Percentiles rank a stretch among this genome's conserved stretches.
Conservation (phyloP, 768 basidiomycete genomes). For the Dendrothele bispora region DNA sequence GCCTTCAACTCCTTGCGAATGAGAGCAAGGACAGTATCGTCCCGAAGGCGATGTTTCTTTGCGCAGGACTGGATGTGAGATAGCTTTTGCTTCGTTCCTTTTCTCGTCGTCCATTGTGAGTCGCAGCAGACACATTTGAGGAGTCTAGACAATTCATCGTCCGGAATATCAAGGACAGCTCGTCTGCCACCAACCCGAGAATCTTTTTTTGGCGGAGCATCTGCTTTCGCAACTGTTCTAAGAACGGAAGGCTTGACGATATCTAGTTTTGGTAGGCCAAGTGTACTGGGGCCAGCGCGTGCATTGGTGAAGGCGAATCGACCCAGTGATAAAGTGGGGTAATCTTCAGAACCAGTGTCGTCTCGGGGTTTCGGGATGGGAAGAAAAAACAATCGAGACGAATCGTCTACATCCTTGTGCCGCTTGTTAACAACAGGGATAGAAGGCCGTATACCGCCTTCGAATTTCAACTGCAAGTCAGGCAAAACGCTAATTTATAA, state of each 20-base stretch:
- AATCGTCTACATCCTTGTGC: too few relatives aligned
- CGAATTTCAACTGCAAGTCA: too few relatives aligned
- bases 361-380: too few relatives aligned
- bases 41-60: conserved; percentile 52
- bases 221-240: too few relatives aligned
- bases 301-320: not conserved
- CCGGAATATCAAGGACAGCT: conserved; percentile 38
- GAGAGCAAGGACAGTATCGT: conserved; percentile 55
- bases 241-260: not conserved
- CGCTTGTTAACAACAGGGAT: too few relatives aligned
- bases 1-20: conserved; percentile 48
- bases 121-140: conserved; percentile 66
- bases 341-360: conserved; percentile 1
- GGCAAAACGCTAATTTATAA: too few relatives aligned
- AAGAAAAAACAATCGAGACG: too few relatives aligned
- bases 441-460: too few relatives aligned
- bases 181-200: conserved; percentile 11
- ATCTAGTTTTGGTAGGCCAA: not conserved
- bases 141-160: conserved; percentile 46
- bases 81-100: conserved; percentile 61
- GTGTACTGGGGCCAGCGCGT: not conserved
- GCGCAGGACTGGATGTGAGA: conserved; percentile 69
- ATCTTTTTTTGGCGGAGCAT: conserved; percentile 10
- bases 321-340: not conserved
- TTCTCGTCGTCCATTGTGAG: conserved; percentile 66